Base-by-base conservation (phyloP, 805 yeast genomes). In the Priceomyces fermenticarens region DNA sequence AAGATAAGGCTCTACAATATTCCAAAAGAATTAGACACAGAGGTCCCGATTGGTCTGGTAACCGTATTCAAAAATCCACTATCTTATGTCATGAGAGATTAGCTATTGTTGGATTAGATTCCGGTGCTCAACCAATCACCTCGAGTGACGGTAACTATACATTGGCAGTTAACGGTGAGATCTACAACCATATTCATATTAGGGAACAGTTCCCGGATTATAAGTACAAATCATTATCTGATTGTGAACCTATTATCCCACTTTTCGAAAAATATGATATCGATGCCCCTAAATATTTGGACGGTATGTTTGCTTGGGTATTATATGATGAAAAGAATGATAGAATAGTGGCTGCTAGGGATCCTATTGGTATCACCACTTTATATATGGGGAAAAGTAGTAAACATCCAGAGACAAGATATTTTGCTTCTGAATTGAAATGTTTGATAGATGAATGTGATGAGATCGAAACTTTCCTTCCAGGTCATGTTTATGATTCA, bases 1-100 rank as follows among this genome's bases (percentile, higher is more conserved):
- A 90, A 69, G 78, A 83, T 48, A 83, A 83, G 61, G 98, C 98
- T 34, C 75, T 93, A 47, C 95, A 88, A 64, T 77, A 88, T 63
- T 78, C 98, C 47, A 91, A 88, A 68, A 80, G 90, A 70, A 85
- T 91, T 64, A 83, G 99, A 73, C 99, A 93, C 70, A 84, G 99
- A 70, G 99, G 99, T 59, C 99, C 99, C 53, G 99, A 93, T 70
- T 93, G 99, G 99, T 78, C 89, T 30, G 99, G 99, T 59, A 89
- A 88, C 81, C 63, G 77, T 50, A 70, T 78, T 51, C 81, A 82
- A 61, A 87, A 87, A 82, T 64, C 73, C 50, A 88, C 97, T 36
- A 83, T 93, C 52, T 69, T 93, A 52, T 83, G 86, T 54, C 99
- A 93, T 65, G 99, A 93, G 75, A 87, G 99, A 75, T 77, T 93